Evolutionary conservation across 2,329 filamentous ascomycete species (phyloP).

Genomic region (Hortaea werneckii): DNA sequence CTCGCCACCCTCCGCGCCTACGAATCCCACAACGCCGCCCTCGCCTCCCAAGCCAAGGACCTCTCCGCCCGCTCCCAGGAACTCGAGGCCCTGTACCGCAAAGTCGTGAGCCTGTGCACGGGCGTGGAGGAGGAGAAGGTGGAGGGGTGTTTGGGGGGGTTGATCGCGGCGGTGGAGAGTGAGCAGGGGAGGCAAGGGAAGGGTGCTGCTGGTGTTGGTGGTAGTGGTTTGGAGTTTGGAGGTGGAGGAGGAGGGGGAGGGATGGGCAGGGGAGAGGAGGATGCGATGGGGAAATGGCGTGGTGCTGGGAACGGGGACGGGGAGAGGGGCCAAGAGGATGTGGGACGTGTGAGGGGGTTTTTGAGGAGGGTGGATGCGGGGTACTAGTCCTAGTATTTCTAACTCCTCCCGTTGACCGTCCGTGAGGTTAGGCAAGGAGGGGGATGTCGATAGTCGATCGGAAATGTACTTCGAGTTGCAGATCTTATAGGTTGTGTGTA

Average conservation of each 20-base stretch:
- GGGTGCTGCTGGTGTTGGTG: not conserved
- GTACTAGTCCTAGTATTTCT: too few species aligned
- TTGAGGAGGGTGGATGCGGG: constrained; percentile 62
- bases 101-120: constrained; percentile 79
- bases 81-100: constrained; percentile 76
- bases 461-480: too few species aligned
- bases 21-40: constrained; percentile 54
- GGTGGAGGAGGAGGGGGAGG: not conserved
- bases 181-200: constrained; percentile 40
- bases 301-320: too few species aligned
- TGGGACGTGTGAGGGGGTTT: constrained; percentile 67
- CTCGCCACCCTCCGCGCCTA: constrained; percentile 62
- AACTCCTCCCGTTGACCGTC: too few species aligned
- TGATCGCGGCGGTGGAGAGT: constrained; percentile 83
- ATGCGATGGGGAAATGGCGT: too few species aligned
- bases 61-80: constrained; percentile 74
- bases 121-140: constrained; percentile 67
- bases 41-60: constrained; percentile 56
- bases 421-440: too few species aligned
- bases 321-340: constrained; percentile 37
- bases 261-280: too few species aligned
- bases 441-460: too few species aligned
- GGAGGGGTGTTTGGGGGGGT: constrained; percentile 65
- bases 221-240: not conserved
- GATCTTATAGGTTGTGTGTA: too few species aligned